Evolutionary conservation across 805 yeast species (phyloP).

Genomic region (Candida vartiovaarae): DNA sequence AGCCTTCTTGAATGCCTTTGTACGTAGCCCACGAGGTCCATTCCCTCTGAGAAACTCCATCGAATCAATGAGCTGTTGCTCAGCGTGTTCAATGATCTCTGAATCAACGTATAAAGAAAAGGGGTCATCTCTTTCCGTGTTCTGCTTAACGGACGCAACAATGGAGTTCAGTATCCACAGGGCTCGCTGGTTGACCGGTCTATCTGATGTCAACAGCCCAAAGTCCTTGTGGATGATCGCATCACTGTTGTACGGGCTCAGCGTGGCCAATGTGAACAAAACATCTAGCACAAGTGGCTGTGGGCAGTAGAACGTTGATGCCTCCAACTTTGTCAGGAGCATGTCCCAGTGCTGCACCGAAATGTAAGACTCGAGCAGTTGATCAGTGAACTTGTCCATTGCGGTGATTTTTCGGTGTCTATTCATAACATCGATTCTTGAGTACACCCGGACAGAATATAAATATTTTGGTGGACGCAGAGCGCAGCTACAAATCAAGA

Average conservation of each 20-base stretch:
- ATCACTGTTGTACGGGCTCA: constrained; percentile 23
- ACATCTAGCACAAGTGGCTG: constrained; percentile 27
- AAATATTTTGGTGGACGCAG: too few relatives aligned
- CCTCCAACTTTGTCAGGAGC: constrained; percentile 30
- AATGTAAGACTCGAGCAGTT: constrained; percentile 16
- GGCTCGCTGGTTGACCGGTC: constrained; percentile 28
- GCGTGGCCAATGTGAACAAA: constrained; percentile 31
- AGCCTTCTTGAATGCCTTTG: constrained; percentile 6
- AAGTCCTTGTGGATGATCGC: constrained; percentile 20
- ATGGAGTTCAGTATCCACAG: constrained; percentile 23
- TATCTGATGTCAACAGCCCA: constrained; percentile 20
- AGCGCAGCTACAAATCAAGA: too few relatives aligned
- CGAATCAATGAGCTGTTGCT: constrained; percentile 6
- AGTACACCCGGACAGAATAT: too few relatives aligned
- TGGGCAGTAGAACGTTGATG: constrained; percentile 25
- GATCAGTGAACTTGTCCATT: not conserved
- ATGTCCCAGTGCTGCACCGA: constrained; percentile 29
- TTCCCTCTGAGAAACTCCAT: constrained; percentile 8
- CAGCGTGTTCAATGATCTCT: constrained; percentile 12
- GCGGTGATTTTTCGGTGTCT: too few relatives aligned
- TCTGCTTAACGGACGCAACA: constrained; percentile 6
- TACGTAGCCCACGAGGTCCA: constrained; percentile 5
- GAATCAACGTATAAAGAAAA: not conserved
- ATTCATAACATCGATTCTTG: too few relatives aligned
- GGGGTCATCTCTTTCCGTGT: constrained; percentile 4